A percentile compares a stretch with the other conserved stretches of the same genome.
phyloP scores from a whole-genome alignment of 2,329 filamentous ascomycete genomes.

The Pestalotiopsis sp. region DNA sequence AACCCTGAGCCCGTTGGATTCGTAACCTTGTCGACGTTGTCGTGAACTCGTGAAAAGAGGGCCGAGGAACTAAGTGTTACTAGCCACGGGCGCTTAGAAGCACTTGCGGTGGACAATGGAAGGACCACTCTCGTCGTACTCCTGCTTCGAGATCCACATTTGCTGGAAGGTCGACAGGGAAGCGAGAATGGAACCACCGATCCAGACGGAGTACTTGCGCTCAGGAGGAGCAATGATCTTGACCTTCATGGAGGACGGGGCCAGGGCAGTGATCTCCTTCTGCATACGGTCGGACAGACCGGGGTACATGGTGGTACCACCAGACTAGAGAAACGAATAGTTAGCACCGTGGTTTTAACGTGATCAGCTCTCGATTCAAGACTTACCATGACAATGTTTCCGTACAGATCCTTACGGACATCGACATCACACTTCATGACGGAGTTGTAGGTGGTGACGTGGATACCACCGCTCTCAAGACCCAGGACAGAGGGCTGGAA shows the following conservation, averaged over 20 bases:
- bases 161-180: constrained; percentile 99
- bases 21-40: constrained; percentile 49
- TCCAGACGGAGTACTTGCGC: constrained; percentile 99
- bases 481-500: constrained; percentile 99
- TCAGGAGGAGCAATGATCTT: constrained; percentile 99
- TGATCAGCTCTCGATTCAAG: constrained; percentile 10
- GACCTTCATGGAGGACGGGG: constrained; percentile 99
- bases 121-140: constrained; percentile 99
- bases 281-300: constrained; percentile 99
- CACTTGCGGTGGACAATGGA: constrained; percentile 99
- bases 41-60: constrained; percentile 37
- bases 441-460: constrained; percentile 99
- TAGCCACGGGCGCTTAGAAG: constrained; percentile 73
- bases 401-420: constrained; percentile 99
- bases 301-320: constrained; percentile 99
- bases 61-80: constrained; percentile 18
- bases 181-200: constrained; percentile 99
- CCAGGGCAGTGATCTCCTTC: constrained; percentile 99
- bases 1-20: constrained; percentile 40
- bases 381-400: constrained; percentile 99
- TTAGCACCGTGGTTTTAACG: constrained; percentile 31
- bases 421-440: constrained; percentile 99
- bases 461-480: constrained; percentile 98
- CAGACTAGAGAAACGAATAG: constrained; percentile 66
- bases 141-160: constrained; percentile 99